These are phyloP conservation scores for Aspergillus novoparasiticus DNA, from an alignment of 2,329 filamentous ascomycete species.

Conservation along the genomic window DNA sequence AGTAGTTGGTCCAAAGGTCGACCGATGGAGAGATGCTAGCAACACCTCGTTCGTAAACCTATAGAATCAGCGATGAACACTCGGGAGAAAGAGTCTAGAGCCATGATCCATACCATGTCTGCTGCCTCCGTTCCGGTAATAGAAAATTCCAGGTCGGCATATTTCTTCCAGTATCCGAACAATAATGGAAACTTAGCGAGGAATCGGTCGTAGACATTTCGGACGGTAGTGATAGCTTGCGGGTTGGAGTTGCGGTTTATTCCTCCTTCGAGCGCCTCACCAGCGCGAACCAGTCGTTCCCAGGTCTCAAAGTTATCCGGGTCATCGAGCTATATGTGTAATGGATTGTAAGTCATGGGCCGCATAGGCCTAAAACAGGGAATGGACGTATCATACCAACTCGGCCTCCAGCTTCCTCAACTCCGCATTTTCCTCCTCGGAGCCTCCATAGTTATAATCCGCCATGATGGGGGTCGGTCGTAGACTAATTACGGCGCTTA, in stretches of 20 bases:
- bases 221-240: constrained; percentile 82
- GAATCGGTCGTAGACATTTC: constrained; percentile 88
- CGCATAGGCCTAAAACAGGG: not conserved
- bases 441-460: constrained; percentile 72
- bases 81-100: not conserved
- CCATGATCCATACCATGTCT: constrained; percentile 72
- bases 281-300: constrained; percentile 86
- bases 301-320: constrained; percentile 91
- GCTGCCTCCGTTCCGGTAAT: constrained; percentile 96
- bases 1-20: constrained; percentile 97
- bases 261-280: constrained; percentile 84
- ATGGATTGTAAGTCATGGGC: constrained; percentile 12
- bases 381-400: constrained; percentile 61
- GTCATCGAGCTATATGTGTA: constrained; percentile 58
- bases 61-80: constrained; percentile 5
- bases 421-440: constrained; percentile 80
- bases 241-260: constrained; percentile 96
- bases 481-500: not conserved
- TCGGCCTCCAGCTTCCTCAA: constrained; percentile 77
- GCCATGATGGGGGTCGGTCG: constrained; percentile 56
- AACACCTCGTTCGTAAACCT: constrained; percentile 95
- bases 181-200: constrained; percentile 92
- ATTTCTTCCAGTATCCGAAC: constrained; percentile 99
- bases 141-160: constrained; percentile 95
- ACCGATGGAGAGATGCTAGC: constrained; percentile 91